Evolutionary conservation across 2,329 filamentous ascomycete genomes (phyloP).

Genomic region (Aspergillus floridensis): DNA sequence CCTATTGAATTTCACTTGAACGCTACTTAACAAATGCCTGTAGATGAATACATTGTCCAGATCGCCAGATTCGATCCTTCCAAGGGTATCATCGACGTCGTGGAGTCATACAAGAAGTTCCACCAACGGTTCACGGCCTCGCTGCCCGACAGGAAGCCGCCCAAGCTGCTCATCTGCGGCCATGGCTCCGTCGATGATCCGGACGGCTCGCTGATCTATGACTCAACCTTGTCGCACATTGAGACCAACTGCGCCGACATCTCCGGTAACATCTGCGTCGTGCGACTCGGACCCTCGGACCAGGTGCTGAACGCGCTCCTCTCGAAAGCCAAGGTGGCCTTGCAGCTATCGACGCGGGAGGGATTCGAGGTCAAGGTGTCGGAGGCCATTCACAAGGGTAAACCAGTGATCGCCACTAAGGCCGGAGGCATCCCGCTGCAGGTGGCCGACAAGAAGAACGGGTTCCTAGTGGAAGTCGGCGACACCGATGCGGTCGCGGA

Average conservation of each 20-base stretch:
- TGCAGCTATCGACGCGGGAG: slow-evolving; percentile 78
- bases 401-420: slow-evolving; percentile 71
- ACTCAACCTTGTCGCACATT: slow-evolving; percentile 67
- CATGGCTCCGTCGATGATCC: slow-evolving; percentile 81
- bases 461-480: slow-evolving; percentile 69
- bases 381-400: slow-evolving; percentile 76
- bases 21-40: not conserved
- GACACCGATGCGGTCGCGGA: slow-evolving; percentile 68
- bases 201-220: slow-evolving; percentile 69
- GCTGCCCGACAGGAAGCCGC: slow-evolving; percentile 55
- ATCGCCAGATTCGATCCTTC: slow-evolving; percentile 80
- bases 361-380: slow-evolving; percentile 87
- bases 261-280: slow-evolving; percentile 66
- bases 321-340: slow-evolving; percentile 67
- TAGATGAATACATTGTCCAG: slow-evolving; percentile 72
- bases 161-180: slow-evolving; percentile 70
- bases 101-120: slow-evolving; percentile 73
- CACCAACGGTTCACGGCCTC: slow-evolving; percentile 56
- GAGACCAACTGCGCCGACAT: slow-evolving; percentile 62
- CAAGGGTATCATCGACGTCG: slow-evolving; percentile 75
- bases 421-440: slow-evolving; percentile 81
- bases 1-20: not conserved
- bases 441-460: slow-evolving; percentile 67
- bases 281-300: slow-evolving; percentile 74
- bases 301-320: slow-evolving; percentile 76